Evolutionary conservation across 2,329 filamentous ascomycete genomes (phyloP).

Genomic region (Cladosporium sp.): DNA sequence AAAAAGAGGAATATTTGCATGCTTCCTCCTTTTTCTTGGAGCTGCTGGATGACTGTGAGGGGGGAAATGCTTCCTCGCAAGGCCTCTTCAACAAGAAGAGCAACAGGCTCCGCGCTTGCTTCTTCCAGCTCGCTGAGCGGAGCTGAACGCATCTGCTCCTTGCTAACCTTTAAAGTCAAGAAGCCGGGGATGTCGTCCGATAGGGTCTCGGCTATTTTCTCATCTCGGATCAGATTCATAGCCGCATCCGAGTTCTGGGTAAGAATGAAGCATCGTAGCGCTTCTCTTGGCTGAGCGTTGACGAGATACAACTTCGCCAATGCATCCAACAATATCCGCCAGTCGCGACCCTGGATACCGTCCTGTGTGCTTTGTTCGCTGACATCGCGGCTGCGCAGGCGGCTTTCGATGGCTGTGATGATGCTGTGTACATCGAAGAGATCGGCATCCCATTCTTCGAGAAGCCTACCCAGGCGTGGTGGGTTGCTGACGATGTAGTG

Average conservation of each 20-base stretch:
- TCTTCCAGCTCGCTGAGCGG: conserved; percentile 69
- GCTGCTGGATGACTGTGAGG: conserved; percentile 70
- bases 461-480: conserved; percentile 68
- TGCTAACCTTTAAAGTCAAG: conserved; percentile 77
- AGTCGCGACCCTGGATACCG: conserved; percentile 67
- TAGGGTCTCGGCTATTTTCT: conserved; percentile 84
- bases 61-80: conserved; percentile 81
- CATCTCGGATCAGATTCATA: conserved; percentile 79
- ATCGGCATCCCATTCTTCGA: conserved; percentile 79
- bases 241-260: conserved; percentile 88
- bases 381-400: conserved; percentile 71
- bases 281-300: conserved; percentile 75
- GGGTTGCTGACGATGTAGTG: conserved; percentile 83
- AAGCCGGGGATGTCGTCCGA: conserved; percentile 87
- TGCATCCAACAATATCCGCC: conserved; percentile 82
- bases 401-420: conserved; percentile 73
- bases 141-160: conserved; percentile 63
- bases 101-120: conserved; percentile 76
- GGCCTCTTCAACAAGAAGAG: conserved; percentile 83
- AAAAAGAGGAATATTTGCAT: conserved; percentile 80
- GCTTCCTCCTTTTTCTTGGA: conserved; percentile 57
- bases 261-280: conserved; percentile 81
- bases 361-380: conserved; percentile 71
- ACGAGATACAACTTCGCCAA: conserved; percentile 81
- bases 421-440: conserved; percentile 77